These are phyloP conservation scores for Cercis canadensis DNA, from an alignment of 306 rosid genomes.

Conservation along the genomic window DNA sequence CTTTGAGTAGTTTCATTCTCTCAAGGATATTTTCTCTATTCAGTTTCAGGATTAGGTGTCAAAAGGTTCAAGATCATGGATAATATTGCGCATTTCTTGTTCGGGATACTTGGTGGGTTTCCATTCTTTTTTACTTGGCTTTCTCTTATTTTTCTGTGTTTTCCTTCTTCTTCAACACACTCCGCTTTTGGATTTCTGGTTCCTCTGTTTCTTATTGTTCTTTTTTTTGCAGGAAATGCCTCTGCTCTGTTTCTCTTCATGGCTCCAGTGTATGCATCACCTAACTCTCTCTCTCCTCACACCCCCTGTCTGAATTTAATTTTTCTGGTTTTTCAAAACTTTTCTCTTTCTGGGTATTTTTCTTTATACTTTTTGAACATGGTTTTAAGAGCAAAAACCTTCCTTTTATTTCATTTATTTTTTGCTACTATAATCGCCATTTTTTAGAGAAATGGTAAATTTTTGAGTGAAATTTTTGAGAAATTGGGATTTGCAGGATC, in stretches of 20 bases:
- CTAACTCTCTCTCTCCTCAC: background rate
- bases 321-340: background rate
- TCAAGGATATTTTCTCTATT: slow-evolving; percentile 2
- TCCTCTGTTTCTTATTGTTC: slow-evolving; percentile 24
- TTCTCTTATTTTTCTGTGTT: no score
- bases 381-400: background rate
- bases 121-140: background rate
- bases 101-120: slow-evolving; percentile 81
- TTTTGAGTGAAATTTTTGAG: slow-evolving; percentile 6
- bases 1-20: slow-evolving; percentile 15
- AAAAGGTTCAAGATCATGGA: slow-evolving; percentile 62
- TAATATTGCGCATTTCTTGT: slow-evolving; percentile 54
- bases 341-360: background rate
- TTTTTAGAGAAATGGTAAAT: background rate
- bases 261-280: slow-evolving; percentile 69
- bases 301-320: background rate
- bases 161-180: no score
- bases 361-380: background rate
- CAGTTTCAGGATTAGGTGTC: slow-evolving; percentile 6
- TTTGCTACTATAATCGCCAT: no score
- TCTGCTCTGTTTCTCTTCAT: slow-evolving; percentile 94
- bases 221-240: slow-evolving; percentile 67
- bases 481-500: slow-evolving; percentile 51
- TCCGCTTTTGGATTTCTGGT: no score
- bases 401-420: background rate